Conservation (phyloP, 192 early-diverging fungal genomes). For the Coemansia sp. region DNA sequence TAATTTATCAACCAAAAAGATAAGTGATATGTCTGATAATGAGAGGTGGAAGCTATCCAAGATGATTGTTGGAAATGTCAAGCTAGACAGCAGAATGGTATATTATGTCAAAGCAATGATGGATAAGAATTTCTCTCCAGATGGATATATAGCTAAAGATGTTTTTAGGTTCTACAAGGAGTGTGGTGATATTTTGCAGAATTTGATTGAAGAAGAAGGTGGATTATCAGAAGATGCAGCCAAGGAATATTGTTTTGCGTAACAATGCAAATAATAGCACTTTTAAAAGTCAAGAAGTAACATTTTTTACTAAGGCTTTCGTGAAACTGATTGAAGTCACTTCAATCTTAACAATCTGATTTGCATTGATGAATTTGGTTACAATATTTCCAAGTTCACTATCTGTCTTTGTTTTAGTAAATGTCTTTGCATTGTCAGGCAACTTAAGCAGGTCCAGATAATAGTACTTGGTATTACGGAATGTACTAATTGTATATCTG, state of each 20-base stretch:
- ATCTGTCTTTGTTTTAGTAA: neutral
- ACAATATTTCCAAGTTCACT: too few species aligned
- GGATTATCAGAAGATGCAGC: slow-evolving; percentile 6
- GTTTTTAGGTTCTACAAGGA: neutral
- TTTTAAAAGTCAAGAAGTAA: neutral
- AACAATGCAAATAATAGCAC: too few species aligned
- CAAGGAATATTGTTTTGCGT: neutral
- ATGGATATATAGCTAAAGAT: slow-evolving; percentile 1
- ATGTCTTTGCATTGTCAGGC: neutral
- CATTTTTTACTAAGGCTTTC: neutral
- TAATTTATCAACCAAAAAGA: neutral
- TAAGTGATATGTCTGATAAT: slow-evolving; percentile 1
- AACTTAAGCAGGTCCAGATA: neutral
- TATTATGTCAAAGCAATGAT: slow-evolving; percentile 4
- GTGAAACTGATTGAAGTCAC: neutral
- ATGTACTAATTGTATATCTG: neutral
- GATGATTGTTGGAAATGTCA: neutral
- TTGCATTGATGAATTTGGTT: neutral
- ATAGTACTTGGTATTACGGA: slow-evolving; percentile 1
- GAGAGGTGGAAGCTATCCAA: slow-evolving; percentile 6
- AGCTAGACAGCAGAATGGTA: neutral
- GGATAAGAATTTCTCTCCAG: neutral
- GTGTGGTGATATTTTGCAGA: neutral
- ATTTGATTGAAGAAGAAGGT: neutral
- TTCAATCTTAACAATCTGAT: neutral